phyloP scores from a whole-genome alignment of 441 rosid species.

The Brassica balearica region DNA sequence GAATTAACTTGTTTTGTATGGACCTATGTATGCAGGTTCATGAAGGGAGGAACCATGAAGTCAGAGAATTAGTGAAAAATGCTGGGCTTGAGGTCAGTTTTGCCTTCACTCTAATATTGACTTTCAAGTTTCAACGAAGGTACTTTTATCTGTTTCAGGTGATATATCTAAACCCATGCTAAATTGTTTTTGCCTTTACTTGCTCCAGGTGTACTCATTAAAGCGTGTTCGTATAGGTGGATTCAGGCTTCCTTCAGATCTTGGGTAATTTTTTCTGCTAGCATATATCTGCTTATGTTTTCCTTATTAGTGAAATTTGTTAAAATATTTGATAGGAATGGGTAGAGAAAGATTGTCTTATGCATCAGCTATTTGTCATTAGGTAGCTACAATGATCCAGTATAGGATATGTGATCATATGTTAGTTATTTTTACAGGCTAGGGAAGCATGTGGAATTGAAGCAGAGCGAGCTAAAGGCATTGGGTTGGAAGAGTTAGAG shows the following conservation, averaged over 20 bases:
- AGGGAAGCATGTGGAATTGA: conserved; percentile 76
- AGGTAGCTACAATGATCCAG: not conserved
- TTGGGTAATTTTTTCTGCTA: conserved; percentile 60
- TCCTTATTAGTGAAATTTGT: not conserved
- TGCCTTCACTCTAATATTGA: not conserved
- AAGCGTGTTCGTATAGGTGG: conserved; percentile 88
- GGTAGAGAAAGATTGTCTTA: not conserved
- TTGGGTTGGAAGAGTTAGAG: conserved; percentile 71
- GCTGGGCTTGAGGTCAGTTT: conserved; percentile 92
- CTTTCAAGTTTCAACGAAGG: not conserved
- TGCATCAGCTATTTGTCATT: conserved; percentile 9
- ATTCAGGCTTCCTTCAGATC: conserved; percentile 87
- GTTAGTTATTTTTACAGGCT: conserved; percentile 52
- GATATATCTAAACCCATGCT: not conserved
- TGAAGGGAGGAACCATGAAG: conserved; percentile 96
- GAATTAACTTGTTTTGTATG: conserved; percentile 1
- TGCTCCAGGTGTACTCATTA: conserved; percentile 70
- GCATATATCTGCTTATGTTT: not conserved
- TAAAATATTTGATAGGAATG: not conserved
- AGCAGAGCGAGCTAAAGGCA: conserved; percentile 62
- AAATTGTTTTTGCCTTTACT: conserved; percentile 15
- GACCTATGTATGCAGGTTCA: conserved; percentile 64
- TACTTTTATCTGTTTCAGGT: not conserved
- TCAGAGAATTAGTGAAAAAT: conserved; percentile 88
- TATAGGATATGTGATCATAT: conserved; percentile 17